Conservation (phyloP, 306 rosid species). For the Vigna unguiculata region DNA sequence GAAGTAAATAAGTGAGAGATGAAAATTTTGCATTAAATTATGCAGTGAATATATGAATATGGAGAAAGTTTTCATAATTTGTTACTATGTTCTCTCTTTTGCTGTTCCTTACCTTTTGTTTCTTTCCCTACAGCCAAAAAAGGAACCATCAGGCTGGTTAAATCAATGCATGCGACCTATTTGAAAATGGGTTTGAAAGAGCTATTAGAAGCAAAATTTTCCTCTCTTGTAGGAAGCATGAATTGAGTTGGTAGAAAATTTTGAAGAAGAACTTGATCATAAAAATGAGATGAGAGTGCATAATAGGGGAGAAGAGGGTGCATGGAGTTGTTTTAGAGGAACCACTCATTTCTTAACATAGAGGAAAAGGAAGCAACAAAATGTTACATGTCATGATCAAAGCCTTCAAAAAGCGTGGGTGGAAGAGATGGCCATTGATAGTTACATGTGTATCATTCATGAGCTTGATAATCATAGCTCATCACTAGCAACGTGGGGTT, state of each 20-base stretch:
- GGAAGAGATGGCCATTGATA: conserved; percentile 50
- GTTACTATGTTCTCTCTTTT: neutral
- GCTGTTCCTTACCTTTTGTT: neutral
- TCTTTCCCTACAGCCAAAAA: neutral
- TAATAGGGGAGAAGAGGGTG: conserved; percentile 23
- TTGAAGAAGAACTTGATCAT: neutral
- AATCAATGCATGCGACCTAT: conserved; percentile 19
- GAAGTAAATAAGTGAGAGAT: too few relatives aligned
- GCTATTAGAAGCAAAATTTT: conserved; percentile 15
- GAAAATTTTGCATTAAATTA: neutral
- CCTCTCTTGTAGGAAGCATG: conserved; percentile 28
- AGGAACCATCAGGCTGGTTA: conserved; percentile 16
- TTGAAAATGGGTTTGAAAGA: neutral
- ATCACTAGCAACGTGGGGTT: conserved; percentile 41
- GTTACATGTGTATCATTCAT: conserved; percentile 43
- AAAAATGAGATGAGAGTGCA: conserved; percentile 10
- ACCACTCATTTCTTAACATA: conserved; percentile 41
- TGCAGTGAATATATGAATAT: neutral
- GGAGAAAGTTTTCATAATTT: conserved; percentile 16
- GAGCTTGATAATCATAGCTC: conserved; percentile 47
- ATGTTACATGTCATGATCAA: conserved; percentile 54
- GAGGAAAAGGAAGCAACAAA: conserved; percentile 39
- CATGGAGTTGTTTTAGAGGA: conserved; percentile 35
- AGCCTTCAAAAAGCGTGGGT: conserved; percentile 50
- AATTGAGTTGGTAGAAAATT: conserved; percentile 2